phyloP scores from a whole-genome alignment of 257 asterid genomes.

The Buddleja alternifolia region DNA sequence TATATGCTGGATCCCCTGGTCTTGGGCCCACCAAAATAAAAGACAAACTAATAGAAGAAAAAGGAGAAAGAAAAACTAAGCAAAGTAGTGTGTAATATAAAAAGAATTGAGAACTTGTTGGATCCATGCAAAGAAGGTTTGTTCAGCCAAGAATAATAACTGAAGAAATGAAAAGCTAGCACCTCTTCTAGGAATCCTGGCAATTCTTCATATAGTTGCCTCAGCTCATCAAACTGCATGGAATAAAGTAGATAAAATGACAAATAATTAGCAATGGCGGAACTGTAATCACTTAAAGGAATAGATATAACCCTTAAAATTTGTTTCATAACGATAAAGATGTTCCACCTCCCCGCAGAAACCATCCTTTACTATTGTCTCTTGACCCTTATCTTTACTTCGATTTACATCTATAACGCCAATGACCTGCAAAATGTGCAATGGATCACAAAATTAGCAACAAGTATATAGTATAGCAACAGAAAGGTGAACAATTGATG shows the following conservation, averaged over 20 bases:
- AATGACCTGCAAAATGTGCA: slow-evolving; percentile 58
- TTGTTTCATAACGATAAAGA: slow-evolving; percentile 25
- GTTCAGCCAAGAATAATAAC: slow-evolving; percentile 23
- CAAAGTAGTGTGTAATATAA: too few species aligned
- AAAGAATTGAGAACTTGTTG: slow-evolving; percentile 15
- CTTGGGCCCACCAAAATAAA: too few species aligned
- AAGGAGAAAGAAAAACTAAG: too few species aligned
- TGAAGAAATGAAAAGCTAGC: slow-evolving; percentile 35
- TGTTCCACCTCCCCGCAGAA: slow-evolving; percentile 85
- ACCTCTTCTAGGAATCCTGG: slow-evolving; percentile 98
- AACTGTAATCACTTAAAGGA: slow-evolving; percentile 12
- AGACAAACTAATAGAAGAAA: too few species aligned
- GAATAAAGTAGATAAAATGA: slow-evolving; percentile 26
- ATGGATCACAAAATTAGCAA: slow-evolving; percentile 29
- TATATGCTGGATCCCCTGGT: too few species aligned
- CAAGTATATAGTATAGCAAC: slow-evolving; percentile 3
- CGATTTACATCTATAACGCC: slow-evolving; percentile 85
- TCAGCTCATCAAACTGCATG: slow-evolving; percentile 93
- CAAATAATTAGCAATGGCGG: slow-evolving; percentile 32
- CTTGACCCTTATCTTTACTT: slow-evolving; percentile 90
- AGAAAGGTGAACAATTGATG: slow-evolving; percentile 12
- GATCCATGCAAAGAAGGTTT: slow-evolving; percentile 11
- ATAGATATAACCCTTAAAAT: slow-evolving; percentile 15
- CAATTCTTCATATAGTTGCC: slow-evolving; percentile 95
- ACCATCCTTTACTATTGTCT: slow-evolving; percentile 84